These are phyloP conservation scores for Aureobasidium zeae DNA, from an alignment of 2,329 filamentous ascomycete genomes.

Conservation along the genomic window DNA sequence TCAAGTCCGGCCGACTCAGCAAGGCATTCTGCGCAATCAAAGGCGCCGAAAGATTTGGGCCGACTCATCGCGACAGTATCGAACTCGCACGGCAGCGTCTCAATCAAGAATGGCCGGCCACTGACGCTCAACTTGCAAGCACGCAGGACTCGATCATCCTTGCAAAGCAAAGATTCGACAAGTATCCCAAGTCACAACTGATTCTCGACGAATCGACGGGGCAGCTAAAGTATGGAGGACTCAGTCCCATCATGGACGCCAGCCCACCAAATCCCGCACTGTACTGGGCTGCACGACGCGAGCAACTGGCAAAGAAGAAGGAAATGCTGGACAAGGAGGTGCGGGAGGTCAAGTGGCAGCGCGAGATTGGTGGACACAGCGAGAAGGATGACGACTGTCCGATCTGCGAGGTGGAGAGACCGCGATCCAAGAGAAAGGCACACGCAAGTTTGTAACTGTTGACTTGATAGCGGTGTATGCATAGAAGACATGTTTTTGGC, in stretches of 20 bases:
- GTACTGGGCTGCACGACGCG: neutral
- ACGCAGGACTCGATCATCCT: conserved; percentile 25
- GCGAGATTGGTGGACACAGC: conserved; percentile 19
- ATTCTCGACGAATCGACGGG: neutral
- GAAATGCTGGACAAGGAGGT: neutral
- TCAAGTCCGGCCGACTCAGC: conserved; percentile 7
- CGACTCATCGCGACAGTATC: conserved; percentile 25
- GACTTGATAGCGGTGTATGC: too few species aligned
- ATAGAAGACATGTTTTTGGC: too few species aligned
- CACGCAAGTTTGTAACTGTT: too few species aligned
- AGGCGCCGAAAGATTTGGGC: conserved; percentile 21
- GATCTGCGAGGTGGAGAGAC: conserved; percentile 22
- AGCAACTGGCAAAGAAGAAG: conserved; percentile 7
- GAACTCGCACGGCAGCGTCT: conserved; percentile 23
- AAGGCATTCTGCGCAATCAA: conserved; percentile 19
- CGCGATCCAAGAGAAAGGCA: conserved; percentile 21
- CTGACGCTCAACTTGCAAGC: conserved; percentile 21
- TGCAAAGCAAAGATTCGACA: conserved; percentile 23
- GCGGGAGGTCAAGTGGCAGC: conserved; percentile 2
- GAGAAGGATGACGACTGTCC: conserved; percentile 22
- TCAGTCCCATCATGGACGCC: conserved; percentile 25
- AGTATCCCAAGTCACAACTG: conserved; percentile 16
- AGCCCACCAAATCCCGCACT: conserved; percentile 21
- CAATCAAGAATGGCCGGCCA: conserved; percentile 15
- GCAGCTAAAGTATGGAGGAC: conserved; percentile 21